Conservation (phyloP, 306 rosid genomes). For the Dryas drummondii region DNA sequence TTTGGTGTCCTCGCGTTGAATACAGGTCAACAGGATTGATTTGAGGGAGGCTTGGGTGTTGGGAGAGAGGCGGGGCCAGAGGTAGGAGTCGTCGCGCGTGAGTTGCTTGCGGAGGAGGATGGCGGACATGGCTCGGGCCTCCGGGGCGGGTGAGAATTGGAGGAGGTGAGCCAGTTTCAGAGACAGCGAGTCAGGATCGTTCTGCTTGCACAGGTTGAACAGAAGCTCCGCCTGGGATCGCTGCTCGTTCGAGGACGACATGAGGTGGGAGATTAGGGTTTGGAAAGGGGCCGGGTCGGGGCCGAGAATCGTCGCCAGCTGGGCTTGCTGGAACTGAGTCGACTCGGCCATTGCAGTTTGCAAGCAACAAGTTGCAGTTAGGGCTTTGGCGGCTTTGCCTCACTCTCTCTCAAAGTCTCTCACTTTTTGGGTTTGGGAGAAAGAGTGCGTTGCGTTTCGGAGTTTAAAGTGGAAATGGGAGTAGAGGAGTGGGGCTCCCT, state of each 20-base stretch:
- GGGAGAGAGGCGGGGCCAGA: conserved; percentile 77
- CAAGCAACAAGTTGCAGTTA: conserved; percentile 1
- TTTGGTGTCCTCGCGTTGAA: conserved; percentile 68
- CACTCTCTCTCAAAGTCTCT: not conserved
- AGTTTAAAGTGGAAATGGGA: conserved; percentile 7
- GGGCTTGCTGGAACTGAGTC: conserved; percentile 79
- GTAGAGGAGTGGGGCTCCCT: conserved; percentile 5
- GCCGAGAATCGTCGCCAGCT: conserved; percentile 81
- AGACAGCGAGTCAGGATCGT: conserved; percentile 76
- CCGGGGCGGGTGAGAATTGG: conserved; percentile 62
- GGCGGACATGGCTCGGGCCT: conserved; percentile 96
- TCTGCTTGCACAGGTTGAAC: conserved; percentile 93
- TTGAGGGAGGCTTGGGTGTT: conserved; percentile 70
- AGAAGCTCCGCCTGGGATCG: conserved; percentile 84
- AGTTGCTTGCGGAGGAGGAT: conserved; percentile 93
- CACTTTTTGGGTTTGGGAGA: not conserved
- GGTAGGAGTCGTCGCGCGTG: conserved; percentile 82
- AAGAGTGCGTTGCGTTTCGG: not conserved
- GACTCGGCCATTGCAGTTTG: conserved; percentile 43
- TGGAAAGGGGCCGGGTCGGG: conserved; percentile 77
- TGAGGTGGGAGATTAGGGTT: conserved; percentile 83
- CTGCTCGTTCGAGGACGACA: conserved; percentile 86
- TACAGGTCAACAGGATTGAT: conserved; percentile 66
- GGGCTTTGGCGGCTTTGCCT: conserved; percentile 28
- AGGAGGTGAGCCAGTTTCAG: conserved; percentile 86